Evolutionary conservation across 495 filamentous ascomycete genomes (phyloP).

Genomic region (Letharia lupina): DNA sequence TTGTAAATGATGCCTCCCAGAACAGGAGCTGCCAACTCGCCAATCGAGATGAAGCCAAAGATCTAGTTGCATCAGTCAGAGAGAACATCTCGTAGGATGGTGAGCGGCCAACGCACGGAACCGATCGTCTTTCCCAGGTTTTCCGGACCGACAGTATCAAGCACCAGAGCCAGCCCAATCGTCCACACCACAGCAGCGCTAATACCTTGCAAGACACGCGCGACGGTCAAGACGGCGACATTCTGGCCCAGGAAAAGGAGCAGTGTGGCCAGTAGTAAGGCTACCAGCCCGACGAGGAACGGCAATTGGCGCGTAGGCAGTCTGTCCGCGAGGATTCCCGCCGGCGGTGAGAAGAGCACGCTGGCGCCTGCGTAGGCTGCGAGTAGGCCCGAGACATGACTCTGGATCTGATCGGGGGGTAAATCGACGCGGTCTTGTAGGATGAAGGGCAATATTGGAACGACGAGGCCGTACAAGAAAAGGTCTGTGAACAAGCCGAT

Average conservation of each 20-base stretch:
- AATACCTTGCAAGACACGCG: conserved; percentile 53
- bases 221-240: conserved; percentile 44
- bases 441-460: conserved; percentile 57
- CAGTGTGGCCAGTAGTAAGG: conserved; percentile 48
- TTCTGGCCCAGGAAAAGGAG: conserved; percentile 47
- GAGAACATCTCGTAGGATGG: neutral
- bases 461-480: conserved; percentile 50
- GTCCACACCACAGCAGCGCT: conserved; percentile 58
- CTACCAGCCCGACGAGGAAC: conserved; percentile 49
- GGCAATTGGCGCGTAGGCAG: conserved; percentile 44
- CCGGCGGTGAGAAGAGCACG: conserved; percentile 47
- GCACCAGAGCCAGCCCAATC: conserved; percentile 47
- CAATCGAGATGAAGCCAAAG: conserved; percentile 46
- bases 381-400: conserved; percentile 45
- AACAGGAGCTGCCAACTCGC: conserved; percentile 45
- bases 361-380: conserved; percentile 52
- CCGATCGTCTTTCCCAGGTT: conserved; percentile 50
- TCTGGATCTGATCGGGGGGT: conserved; percentile 44
- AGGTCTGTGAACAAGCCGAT: conserved; percentile 58
- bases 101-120: conserved; percentile 21
- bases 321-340: conserved; percentile 52
- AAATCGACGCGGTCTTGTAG: conserved; percentile 45
- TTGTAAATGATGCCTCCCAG: conserved; percentile 55
- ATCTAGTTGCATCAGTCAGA: conserved; percentile 28
- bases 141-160: conserved; percentile 44